Conservation (phyloP, 305 asterid genomes). For the Fraxinus platypoda region DNA sequence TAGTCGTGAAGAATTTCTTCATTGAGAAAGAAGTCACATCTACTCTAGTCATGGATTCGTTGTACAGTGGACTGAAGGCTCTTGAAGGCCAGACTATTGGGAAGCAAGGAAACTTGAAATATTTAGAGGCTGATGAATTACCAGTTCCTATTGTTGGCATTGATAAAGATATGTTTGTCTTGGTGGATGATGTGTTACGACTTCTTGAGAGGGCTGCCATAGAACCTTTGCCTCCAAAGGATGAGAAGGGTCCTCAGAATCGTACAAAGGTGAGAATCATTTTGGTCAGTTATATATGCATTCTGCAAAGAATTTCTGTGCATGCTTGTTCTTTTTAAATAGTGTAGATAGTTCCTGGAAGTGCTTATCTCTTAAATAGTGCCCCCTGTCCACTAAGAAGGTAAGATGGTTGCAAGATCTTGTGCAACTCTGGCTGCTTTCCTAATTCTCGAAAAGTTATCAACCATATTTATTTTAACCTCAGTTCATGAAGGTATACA, state of each 20-base stretch:
- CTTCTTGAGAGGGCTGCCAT: slow-evolving; percentile 84
- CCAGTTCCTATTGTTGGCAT: slow-evolving; percentile 58
- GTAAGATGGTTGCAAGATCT: background rate
- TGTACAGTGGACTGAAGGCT: slow-evolving; percentile 92
- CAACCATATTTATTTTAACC: background rate
- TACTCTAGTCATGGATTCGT: slow-evolving; percentile 94
- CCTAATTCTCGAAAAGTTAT: background rate
- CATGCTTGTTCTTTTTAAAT: background rate
- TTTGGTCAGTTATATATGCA: background rate
- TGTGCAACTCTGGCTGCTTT: background rate
- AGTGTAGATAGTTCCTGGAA: background rate
- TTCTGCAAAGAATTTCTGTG: background rate
- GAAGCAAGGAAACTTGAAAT: slow-evolving; percentile 59
- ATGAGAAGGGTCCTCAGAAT: slow-evolving; percentile 95
- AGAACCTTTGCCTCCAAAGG: slow-evolving; percentile 95
- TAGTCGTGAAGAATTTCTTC: slow-evolving; percentile 80
- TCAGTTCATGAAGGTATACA: background rate
- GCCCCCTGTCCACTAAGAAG: background rate
- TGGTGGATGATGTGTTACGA: slow-evolving; percentile 86
- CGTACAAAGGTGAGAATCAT: slow-evolving; percentile 66
- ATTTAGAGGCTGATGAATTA: slow-evolving; percentile 52
- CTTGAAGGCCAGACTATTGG: slow-evolving; percentile 72
- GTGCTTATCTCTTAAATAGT: background rate
- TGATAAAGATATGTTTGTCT: slow-evolving; percentile 65
- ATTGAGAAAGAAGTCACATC: slow-evolving; percentile 96